A percentile compares a stretch with the other conserved stretches of the same genome.
Evolutionary conservation across 176 grass and related monocot genomes (phyloP).

Genomic region (Eragrostis nindensis): DNA sequence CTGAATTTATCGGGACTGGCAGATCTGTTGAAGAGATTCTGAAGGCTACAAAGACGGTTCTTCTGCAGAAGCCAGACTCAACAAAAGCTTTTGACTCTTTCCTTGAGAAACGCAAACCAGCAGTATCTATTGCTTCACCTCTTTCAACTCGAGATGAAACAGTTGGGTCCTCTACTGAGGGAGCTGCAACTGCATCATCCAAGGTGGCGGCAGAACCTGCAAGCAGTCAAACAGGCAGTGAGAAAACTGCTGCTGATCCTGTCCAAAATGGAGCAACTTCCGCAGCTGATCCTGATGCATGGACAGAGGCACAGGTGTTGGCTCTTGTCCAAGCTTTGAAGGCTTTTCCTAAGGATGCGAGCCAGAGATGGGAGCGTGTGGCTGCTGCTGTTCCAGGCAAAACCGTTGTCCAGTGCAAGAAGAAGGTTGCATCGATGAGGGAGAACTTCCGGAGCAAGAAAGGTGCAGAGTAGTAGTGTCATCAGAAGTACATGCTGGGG

Average conservation of each 20-base stretch:
- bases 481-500: not conserved
- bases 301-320: slow-evolving; percentile 85
- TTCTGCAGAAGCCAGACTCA: slow-evolving; percentile 96
- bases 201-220: slow-evolving; percentile 33
- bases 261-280: slow-evolving; percentile 48
- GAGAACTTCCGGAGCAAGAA: slow-evolving; percentile 91
- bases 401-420: slow-evolving; percentile 94
- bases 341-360: slow-evolving; percentile 92
- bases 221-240: slow-evolving; percentile 31
- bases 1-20: slow-evolving; percentile 83
- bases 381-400: slow-evolving; percentile 92
- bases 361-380: slow-evolving; percentile 96
- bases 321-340: slow-evolving; percentile 92
- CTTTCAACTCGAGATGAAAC: slow-evolving; percentile 73
- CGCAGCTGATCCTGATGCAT: slow-evolving; percentile 61
- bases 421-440: slow-evolving; percentile 87
- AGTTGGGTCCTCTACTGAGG: slow-evolving; percentile 25
- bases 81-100: slow-evolving; percentile 96
- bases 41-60: slow-evolving; percentile 92
- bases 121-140: slow-evolving; percentile 68
- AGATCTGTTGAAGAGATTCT: slow-evolving; percentile 95
- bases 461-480: slow-evolving; percentile 49
- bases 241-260: slow-evolving; percentile 47
- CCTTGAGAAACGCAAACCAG: slow-evolving; percentile 93
- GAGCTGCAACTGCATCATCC: slow-evolving; percentile 43